Conservation (phyloP, 345 rosid genomes). For the Rhizophora apiculata region DNA sequence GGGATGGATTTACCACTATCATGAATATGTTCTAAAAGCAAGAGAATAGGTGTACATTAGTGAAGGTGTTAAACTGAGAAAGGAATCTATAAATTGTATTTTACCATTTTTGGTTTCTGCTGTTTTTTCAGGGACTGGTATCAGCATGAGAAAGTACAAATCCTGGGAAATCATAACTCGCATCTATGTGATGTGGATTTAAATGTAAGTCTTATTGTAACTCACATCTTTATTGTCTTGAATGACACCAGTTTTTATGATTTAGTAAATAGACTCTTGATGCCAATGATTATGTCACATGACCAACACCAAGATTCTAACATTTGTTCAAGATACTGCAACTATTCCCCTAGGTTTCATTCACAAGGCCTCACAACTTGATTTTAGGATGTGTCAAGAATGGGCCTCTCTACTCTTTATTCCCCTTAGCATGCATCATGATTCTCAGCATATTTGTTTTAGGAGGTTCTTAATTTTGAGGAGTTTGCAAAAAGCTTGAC, state of each 20-base stretch:
- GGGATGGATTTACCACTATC: background rate
- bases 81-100: background rate
- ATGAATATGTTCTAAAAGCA: background rate
- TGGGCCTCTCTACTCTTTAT: background rate
- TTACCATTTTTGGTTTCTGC: slow-evolving; percentile 15
- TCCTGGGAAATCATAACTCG: slow-evolving; percentile 56
- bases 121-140: slow-evolving; percentile 63
- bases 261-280: too few species aligned
- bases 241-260: too few species aligned
- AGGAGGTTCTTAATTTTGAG: slow-evolving; percentile 83
- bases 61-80: background rate
- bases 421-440: background rate
- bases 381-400: background rate
- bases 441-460: slow-evolving; percentile 21
- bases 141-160: slow-evolving; percentile 53
- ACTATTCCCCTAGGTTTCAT: background rate
- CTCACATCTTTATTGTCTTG: too few species aligned
- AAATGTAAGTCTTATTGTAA: slow-evolving; percentile 52
- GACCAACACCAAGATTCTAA: background rate
- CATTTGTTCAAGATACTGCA: background rate
- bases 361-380: background rate
- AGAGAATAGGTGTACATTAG: background rate
- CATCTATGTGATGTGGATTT: slow-evolving; percentile 69
- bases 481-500: slow-evolving; percentile 64
- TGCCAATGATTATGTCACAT: background rate